Evolutionary conservation across 1,284 basidiomycete species (phyloP), one percentile per base, ranked within the genome.

Genomic region (Rhodotorula sp.): DNA sequence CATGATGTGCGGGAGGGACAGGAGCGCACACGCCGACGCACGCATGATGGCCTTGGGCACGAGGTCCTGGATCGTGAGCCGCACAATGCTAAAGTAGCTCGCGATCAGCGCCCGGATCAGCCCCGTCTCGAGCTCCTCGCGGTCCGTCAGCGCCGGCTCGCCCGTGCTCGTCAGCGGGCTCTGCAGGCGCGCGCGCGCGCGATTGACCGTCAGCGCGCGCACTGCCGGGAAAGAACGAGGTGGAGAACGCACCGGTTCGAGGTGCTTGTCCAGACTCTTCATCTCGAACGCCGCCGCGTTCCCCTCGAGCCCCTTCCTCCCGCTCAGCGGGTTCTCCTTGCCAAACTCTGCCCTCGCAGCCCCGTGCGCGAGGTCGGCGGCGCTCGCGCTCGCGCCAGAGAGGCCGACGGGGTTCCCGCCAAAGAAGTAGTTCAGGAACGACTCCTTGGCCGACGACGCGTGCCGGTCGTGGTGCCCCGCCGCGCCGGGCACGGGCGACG

Each of bases 41-140:
- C 73, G 75, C 76, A 77, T 77, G 67, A 77, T 72, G n/a, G 94
- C 92, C 83, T 99, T 99, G 50, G 97, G 97, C 29, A 99, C 88
- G 72, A 98, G 86, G 82, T 99, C 97, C 80, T 98, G 93, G 76
- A 99, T 98, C 79, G 90, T 92, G 82, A 97, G 94, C 48, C 97
- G 89, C 32, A 97, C 91, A 81, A 99, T 99, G 75, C 87, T 86
- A 84, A 99, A 99, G 85, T 99, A 99, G 25, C 92, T 94, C 39
- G 89, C 88, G 80, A 99, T 99, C 76, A 99, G 87, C 5, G 91
- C 91, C 65, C 95, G 89, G 80, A 99, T 99, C 74, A 99, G 86
- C 55, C 88, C 89, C 51, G 94, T 97, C 83, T 99, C 96, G 90
- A 97, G 92, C 81, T 97, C 94, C 92, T 88, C 71, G 88, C 85